These are phyloP conservation scores for Beauveria medogensis DNA, from an alignment of 2,329 filamentous ascomycete genomes.

Conservation along the genomic window DNA sequence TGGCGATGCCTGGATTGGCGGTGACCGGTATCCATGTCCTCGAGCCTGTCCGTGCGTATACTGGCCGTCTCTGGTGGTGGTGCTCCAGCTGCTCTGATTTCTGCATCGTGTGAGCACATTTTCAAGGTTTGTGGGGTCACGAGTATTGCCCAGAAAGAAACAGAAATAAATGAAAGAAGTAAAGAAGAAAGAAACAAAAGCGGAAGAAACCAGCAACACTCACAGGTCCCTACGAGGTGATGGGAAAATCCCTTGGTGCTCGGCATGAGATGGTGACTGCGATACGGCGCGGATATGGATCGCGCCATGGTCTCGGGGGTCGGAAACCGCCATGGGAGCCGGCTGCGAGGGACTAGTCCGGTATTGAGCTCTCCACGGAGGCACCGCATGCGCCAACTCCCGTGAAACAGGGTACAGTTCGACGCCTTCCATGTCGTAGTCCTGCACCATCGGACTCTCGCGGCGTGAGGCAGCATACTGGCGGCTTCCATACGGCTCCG, in stretches of 20 bases:
- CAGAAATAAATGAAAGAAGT: not conserved
- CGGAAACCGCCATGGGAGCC: not conserved
- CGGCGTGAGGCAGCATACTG: not conserved
- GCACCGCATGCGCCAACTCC: not conserved
- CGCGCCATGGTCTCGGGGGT: not conserved
- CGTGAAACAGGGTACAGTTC: not conserved
- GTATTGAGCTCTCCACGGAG: not conserved
- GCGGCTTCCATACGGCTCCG: not conserved
- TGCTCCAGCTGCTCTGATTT: slow-evolving; percentile 2
- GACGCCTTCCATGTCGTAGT: slow-evolving; percentile 5
- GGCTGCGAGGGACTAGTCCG: not conserved
- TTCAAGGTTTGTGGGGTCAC: not conserved
- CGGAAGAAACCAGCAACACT: slow-evolving; percentile 6
- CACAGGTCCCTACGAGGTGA: slow-evolving; percentile 10
- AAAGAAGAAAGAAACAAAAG: not conserved
- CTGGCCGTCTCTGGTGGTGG: not conserved
- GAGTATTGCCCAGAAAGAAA: not conserved
- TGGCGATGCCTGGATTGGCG: slow-evolving; percentile 5
- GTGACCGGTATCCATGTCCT: slow-evolving; percentile 3
- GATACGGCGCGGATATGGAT: slow-evolving; percentile 4
- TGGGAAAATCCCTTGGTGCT: slow-evolving; percentile 1
- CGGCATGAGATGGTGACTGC: not conserved
- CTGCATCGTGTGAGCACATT: slow-evolving; percentile 7
- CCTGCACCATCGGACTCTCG: slow-evolving; percentile 4
- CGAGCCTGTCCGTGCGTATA: not conserved